Evolutionary conservation across 306 rosid species (phyloP), one percentile per base, ranked within the genome.

Genomic region (Spatholobus suberectus): DNA sequence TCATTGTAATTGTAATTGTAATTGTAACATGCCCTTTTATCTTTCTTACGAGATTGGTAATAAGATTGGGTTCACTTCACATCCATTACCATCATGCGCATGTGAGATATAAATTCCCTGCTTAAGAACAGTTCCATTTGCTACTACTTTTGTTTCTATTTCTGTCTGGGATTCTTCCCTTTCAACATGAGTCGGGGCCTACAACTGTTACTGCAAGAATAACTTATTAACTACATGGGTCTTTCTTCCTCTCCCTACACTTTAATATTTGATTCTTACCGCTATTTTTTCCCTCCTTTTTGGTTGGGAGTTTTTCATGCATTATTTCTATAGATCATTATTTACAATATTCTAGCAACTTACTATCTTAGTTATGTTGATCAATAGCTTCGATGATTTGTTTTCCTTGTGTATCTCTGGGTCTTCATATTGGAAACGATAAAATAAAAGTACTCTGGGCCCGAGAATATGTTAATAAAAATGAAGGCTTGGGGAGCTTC

Each of bases 61-160:
- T 65, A 52, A 82, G 68, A 82, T 81, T 37, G 75, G 47, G 8
- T 46, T 75, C 8, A 35, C 6, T 37, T 63, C 8, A 34, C 6
- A 47, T 63, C 70, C 51, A 27, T 40, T 6, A 40, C 4, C 46
- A 67, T 40, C 41, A 14, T 63, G 17, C 37, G 13, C 35, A 23
- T 12, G 43, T 20, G 34, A 66, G 8, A 5, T 23, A 0, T 7
- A n/a, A 8, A 20, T 75, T 52, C 23, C 13, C 37, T 40, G 59
- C 18, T 59, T 54, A 41, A 34, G 24, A 73, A 26, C 27, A 3
- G 12, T 27, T 1, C 24, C 12, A 14, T 0, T 55, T 2, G 6
- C 6, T n/a, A n/a, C n/a, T n/a, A n/a, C n/a, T n/a, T n/a, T n/a
- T n/a, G n/a, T 57, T 24, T 55, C 27, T 20, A 7, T 26, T 57